Evolutionary conservation across 2,329 filamentous ascomycete species (phyloP), one percentile per base, ranked within the genome.

Genomic region (Fusarium tuaranense): DNA sequence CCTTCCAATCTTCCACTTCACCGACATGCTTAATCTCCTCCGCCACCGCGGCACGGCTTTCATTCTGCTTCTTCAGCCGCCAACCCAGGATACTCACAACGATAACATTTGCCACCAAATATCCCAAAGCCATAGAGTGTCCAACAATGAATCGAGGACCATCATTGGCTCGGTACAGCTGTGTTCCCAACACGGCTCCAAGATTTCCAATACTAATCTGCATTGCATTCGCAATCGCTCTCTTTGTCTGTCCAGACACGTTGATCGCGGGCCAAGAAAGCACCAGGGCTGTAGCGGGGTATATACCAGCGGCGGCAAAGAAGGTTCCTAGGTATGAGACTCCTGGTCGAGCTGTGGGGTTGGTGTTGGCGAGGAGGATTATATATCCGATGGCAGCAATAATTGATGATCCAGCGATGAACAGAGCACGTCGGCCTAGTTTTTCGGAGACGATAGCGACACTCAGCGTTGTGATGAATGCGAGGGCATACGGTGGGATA

Each of bases 231-330:
- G 90, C 90, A 5, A 91, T 90, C 1, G 90, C 91, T 1, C 92
- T 86, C 81, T 94, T 94, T 0, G 91, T 93, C 81, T 93, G 91
- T 0, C 91, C 91, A 0, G 90, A 91, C 0, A 94, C 90, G 68
- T 94, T 94, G 80, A 92, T 93, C 2, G 92, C 92, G 0, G 92
- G 91, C 92, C 92, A 94, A 1, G 89, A 91, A 0, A 94, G 84
- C 0, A 91, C 88, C 3, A 93, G 86, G 0, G 91, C 91, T 0
- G 87, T 88, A 0, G 90, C 88, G 0, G 92, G 91, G 78, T 93
- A 94, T 73, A 94, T 93, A 0, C 92, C 92, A 0, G 87, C 90
- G 0, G 90, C 90, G 0, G 90, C 90, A 71, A 93, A 89, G 78
- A 92, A 89, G 0, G 89, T 91, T 4, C 90, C 91, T 0, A 86